Base-by-base conservation (phyloP, 75 land plant genomes). In the Selaginella moellendorffii region DNA sequence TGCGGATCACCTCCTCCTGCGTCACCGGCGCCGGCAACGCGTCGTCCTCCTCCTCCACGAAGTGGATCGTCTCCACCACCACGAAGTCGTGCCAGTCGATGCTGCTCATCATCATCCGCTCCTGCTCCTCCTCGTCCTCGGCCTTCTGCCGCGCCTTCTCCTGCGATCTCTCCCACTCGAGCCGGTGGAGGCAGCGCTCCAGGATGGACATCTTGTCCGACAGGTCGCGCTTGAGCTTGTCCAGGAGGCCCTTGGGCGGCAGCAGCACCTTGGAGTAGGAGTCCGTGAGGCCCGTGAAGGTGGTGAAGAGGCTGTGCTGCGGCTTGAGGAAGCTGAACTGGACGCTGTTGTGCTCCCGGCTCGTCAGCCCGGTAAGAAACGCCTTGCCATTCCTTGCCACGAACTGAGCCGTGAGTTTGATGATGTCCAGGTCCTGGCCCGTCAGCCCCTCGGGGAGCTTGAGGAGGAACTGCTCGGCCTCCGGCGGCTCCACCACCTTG, bases 31-130 rank as follows among this genome's bases (percentile, higher is more conserved):
- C 76, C 0, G 98, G 98, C 36, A 92, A 65, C 61, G 88, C 98
- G 28, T 88, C 96, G 58, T 92, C 98, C 61, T 92, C 98, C 67
- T 88, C 98, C 62, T 92, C 98, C 1, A 83, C 90, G 81, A 92
- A 92, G 42, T 92, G 96, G 71, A 92, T 92, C 0, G 87, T 77
- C 56, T 92, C 98, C 65, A 88, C 98, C 28, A 92, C 98, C 63
- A 88, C 92, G 70, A 92, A 92, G 73, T 92, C 98, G 73, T 92
- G 98, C 98, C 98, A 92, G 70, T 92, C 98, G 30, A 92, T 92
- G 79, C 81, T 77, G 1, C 87, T 89, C 98, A 92, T 92, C 72
- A 81, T 82, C 74, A 85, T 31, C 28, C 98, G 77, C 68, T 92
- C 98, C 65, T 92, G 85, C 77, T 92, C 98, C 28, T 83, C 85